Base-by-base conservation (phyloP, 2,329 filamentous ascomycete species). In the Exophiala alcalophila region DNA sequence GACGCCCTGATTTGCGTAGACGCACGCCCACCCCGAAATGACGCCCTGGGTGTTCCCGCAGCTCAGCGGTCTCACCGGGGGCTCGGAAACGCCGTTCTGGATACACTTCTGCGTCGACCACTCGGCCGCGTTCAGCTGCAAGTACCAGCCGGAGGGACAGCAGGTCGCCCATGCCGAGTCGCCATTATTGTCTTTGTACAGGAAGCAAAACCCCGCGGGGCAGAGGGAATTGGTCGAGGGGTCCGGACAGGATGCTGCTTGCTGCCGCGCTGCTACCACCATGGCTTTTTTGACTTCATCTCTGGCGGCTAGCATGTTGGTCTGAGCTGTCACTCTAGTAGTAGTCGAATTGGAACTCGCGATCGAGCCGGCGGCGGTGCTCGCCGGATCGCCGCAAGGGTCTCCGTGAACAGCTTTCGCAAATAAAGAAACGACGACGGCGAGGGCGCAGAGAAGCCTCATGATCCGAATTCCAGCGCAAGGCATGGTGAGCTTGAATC, bases 21-120 rank as follows among this genome's bases (percentile, higher is more conserved):
- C 49, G 37, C 49, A 52, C 21, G 49, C 45, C 49, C 49, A 52
- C 23, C 45, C 45, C 3, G 49, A 52, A 5, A 32, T 29, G 6
- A 38, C 37, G 16, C 44, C 49, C 21, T 24, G 24, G 12, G 14
- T 40, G 10, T 30, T 42, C 6, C 49, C 49, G 23, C 49, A 52
- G 12, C 43, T 29, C n/a, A 46, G 9, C 9, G 49, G 49, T 28
- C 36, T 36, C 26, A 46, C 10, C 12, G 49, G 49, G 6, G 49
- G 29, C 21, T 46, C 38, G 7, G 41, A 46, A 4, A 26, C 25
- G 3, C 30, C 42, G 27, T 40, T 25, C 16, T 32, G 26, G 3
- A 32, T 26, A 34, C 45, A 49, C 27, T 48, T 52, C 41, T 52
- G 49, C 25, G 33, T 49, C 7, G 29, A 33, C 49, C 49, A 52